Conservation (phyloP, 441 rosid genomes). For the Populus tomentosa region DNA sequence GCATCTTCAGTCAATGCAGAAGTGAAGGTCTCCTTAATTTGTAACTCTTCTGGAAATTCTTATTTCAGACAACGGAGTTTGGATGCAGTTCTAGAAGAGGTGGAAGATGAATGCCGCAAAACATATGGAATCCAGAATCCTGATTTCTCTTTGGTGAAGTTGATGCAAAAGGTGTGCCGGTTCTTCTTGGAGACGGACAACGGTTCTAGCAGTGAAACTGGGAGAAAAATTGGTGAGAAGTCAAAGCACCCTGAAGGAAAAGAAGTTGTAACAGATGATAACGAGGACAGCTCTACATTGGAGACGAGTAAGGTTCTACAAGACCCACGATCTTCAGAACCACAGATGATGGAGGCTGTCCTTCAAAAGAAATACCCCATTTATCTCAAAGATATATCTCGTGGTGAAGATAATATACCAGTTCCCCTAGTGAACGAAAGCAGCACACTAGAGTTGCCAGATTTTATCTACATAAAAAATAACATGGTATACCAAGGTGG, state of each 20-base stretch:
- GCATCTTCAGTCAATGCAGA: conserved; percentile 22
- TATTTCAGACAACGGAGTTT: not conserved
- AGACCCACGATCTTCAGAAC: not conserved
- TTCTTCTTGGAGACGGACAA: not conserved
- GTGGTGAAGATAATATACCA: conserved; percentile 25
- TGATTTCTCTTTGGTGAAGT: conserved; percentile 16
- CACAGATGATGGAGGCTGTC: not conserved
- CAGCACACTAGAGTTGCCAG: conserved; percentile 19
- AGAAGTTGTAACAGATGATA: not conserved
- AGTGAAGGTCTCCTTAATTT: conserved; percentile 17
- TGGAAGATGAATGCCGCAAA: conserved; percentile 20
- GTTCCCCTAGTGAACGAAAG: conserved; percentile 24
- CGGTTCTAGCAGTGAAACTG: not conserved
- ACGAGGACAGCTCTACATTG: not conserved
- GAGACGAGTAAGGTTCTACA: not conserved
- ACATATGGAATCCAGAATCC: conserved; percentile 14
- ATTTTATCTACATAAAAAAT: conserved; percentile 29
- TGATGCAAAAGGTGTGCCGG: conserved; percentile 22
- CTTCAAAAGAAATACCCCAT: conserved; percentile 9
- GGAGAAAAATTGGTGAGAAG: not conserved
- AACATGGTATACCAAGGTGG: conserved; percentile 26
- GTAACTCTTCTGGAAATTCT: conserved; percentile 6
- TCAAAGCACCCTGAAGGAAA: not conserved
- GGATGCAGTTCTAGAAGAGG: not conserved
- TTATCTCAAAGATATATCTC: conserved; percentile 25